Percentiles rank a stretch among this genome's conserved stretches.
Conservation (phyloP, 179 eudicot genomes). For the Spergularia azorica region DNA sequence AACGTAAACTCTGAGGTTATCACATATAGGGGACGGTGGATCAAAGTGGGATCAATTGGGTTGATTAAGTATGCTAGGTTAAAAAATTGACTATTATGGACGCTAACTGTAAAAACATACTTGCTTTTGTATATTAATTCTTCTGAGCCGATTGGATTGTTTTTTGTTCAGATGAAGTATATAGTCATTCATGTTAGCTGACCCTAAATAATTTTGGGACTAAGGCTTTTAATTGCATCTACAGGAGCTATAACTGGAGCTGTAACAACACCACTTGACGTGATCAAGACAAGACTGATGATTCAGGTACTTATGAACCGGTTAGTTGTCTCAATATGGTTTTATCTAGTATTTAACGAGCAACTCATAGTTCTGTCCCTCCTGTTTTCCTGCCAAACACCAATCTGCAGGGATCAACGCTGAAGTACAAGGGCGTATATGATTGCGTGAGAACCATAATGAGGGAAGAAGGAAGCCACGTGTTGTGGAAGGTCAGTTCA, state of each 20-base stretch:
- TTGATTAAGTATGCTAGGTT: too few relatives aligned
- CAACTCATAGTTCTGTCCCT: not conserved
- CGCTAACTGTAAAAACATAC: too few relatives aligned
- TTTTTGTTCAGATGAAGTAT: not conserved
- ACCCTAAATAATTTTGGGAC: too few relatives aligned
- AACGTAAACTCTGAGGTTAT: not conserved
- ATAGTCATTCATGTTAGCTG: not conserved
- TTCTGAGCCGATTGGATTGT: not conserved
- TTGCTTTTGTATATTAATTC: too few relatives aligned
- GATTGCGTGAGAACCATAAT: conserved; percentile 72
- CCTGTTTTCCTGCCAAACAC: not conserved
- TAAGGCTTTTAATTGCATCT: conserved; percentile 10
- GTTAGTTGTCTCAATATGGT: not conserved
- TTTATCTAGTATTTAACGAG: not conserved
- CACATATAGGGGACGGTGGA: not conserved
- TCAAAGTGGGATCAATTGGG: too few relatives aligned
- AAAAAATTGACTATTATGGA: too few relatives aligned
- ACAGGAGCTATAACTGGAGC: conserved; percentile 93
- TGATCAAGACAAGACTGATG: conserved; percentile 93
- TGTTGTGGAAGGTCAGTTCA: conserved; percentile 62
- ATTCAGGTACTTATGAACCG: conserved; percentile 53
- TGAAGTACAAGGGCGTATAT: conserved; percentile 70
- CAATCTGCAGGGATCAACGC: conserved; percentile 62
- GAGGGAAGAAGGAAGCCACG: conserved; percentile 79
- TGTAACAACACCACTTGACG: conserved; percentile 89